These are phyloP conservation scores for Alloteropsis semialata DNA, from an alignment of 176 grass and related monocot species.

Conservation along the genomic window DNA sequence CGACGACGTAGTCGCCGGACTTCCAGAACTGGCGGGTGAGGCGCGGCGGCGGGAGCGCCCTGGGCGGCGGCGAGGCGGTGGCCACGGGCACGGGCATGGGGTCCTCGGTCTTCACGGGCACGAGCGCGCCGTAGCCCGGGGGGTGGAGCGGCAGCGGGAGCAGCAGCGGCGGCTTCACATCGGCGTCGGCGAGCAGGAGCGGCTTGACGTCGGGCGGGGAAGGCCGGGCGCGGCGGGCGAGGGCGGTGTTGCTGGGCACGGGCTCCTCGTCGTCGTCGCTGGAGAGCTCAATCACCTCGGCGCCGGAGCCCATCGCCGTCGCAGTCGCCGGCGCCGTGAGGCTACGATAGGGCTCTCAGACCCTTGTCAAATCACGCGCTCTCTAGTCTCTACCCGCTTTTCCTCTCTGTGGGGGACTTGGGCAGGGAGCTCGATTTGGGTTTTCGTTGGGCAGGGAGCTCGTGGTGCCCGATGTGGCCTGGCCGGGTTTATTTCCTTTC, in stretches of 20 bases:
- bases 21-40: constrained; percentile 93
- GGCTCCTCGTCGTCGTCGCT: constrained; percentile 56
- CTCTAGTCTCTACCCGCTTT: too few relatives aligned
- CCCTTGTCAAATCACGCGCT: not conserved
- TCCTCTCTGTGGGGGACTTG: too few relatives aligned
- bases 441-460: not conserved
- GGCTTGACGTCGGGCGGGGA: constrained; percentile 47
- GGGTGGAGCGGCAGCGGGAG: constrained; percentile 21
- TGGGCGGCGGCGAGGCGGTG: constrained; percentile 20
- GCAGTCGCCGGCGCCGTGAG: not conserved
- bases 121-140: constrained; percentile 33
- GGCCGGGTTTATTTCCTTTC: not conserved
- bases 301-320: constrained; percentile 29
- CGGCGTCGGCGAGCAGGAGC: constrained; percentile 20
- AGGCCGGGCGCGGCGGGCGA: not conserved
- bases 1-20: constrained; percentile 86
- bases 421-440: constrained; percentile 10
- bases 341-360: not conserved
- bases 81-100: constrained; percentile 26
- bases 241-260: constrained; percentile 8
- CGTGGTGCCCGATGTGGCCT: not conserved
- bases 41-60: constrained; percentile 34
- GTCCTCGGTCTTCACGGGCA: constrained; percentile 55
- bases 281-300: constrained; percentile 70
- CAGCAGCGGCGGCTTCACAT: constrained; percentile 40